Evolutionary conservation across 73 alveolate genomes (phyloP).

Genomic region (Uronychia setigera): DNA sequence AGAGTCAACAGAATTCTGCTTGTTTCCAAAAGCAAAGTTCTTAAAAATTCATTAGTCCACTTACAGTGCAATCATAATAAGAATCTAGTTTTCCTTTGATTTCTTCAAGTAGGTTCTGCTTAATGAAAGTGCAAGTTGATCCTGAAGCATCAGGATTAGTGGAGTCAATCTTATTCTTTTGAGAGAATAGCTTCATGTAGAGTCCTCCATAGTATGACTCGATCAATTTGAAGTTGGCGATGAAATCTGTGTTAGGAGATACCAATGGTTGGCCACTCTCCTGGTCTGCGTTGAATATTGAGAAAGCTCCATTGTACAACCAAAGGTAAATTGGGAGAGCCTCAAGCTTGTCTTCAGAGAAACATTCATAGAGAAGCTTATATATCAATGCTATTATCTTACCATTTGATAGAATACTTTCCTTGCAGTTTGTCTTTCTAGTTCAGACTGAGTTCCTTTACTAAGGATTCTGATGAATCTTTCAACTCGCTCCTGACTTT

Average conservation of each 20-base stretch:
- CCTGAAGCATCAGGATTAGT: not conserved
- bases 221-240: not conserved
- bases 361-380: conserved; percentile 14
- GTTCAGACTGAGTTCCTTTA: not conserved
- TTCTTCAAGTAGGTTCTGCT: not conserved
- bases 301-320: not conserved
- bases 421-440: not conserved
- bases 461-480: conserved; percentile 1
- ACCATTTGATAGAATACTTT: conserved; percentile 7
- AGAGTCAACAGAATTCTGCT: not conserved
- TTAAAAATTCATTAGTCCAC: not conserved
- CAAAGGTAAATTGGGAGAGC: conserved; percentile 17
- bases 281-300: not conserved
- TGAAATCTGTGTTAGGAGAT: not conserved
- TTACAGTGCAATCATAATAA: not conserved
- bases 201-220: conserved; percentile 12
- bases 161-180: not conserved
- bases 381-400: not conserved
- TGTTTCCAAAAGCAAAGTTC: not conserved
- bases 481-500: conserved; percentile 11
- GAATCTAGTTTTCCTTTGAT: not conserved
- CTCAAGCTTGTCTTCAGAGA: conserved; percentile 11
- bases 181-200: not conserved
- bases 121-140: not conserved
- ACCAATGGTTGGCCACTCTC: not conserved